phyloP scores from a whole-genome alignment of 148 eudicot genomes.

The Fallopia convolvulus region DNA sequence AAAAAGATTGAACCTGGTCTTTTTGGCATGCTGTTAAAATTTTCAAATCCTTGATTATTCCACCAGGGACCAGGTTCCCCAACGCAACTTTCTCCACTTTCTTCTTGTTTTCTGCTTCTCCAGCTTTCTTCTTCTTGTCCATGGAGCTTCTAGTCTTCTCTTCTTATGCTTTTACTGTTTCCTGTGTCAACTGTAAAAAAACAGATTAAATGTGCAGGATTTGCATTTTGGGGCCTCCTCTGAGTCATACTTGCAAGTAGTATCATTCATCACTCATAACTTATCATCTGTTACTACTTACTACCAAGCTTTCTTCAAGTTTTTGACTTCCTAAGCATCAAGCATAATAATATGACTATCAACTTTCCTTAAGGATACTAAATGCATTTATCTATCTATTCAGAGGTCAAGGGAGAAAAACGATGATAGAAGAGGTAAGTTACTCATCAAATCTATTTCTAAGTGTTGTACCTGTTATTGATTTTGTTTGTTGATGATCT shows the following conservation, averaged over 20 bases:
- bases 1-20: neutral
- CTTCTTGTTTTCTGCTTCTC: neutral
- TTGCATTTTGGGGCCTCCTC: neutral
- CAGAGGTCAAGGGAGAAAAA: no score
- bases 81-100: conserved; percentile 24
- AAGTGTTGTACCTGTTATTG: neutral
- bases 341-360: no score
- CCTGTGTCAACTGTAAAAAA: neutral
- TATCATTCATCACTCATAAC: no score
- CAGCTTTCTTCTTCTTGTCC: neutral
- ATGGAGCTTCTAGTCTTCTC: neutral
- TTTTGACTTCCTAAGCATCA: no score
- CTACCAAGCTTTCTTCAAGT: no score
- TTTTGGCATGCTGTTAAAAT: neutral
- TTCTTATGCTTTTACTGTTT: neutral
- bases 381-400: neutral
- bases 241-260: neutral
- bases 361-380: neutral
- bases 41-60: neutral
- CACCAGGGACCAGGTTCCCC: conserved; percentile 58
- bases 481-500: neutral
- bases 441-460: neutral
- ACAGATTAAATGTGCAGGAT: neutral
- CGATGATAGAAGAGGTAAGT: no score
- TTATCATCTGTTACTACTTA: no score